Conservation (phyloP, 768 basidiomycete genomes). For the Leccinum arenicola region DNA sequence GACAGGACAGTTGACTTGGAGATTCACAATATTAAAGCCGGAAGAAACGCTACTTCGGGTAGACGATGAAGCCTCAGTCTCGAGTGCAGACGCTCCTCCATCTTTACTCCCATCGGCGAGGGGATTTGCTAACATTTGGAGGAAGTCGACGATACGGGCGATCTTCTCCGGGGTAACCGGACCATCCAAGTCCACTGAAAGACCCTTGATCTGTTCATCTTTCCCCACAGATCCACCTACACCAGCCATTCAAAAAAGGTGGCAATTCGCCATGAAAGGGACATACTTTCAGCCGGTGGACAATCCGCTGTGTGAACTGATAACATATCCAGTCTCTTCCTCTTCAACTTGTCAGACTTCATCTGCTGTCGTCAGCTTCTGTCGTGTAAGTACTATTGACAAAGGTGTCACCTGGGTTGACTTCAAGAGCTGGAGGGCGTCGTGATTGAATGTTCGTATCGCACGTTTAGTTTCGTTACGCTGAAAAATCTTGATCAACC, state of each 20-base stretch:
- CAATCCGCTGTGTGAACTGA: too few species aligned
- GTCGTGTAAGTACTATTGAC: too few species aligned
- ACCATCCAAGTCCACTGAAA: not conserved
- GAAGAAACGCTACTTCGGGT: not conserved
- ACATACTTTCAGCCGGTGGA: not conserved
- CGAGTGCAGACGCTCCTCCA: not conserved
- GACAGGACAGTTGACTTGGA: not conserved
- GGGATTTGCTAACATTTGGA: not conserved
- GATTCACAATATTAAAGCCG: not conserved
- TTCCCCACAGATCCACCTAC: not conserved
- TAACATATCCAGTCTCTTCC: too few species aligned
- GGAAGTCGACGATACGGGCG: not conserved
- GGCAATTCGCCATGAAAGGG: not conserved
- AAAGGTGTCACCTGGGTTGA: too few species aligned
- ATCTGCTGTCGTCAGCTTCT: too few species aligned
- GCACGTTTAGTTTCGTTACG: too few species aligned
- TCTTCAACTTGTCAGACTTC: too few species aligned
- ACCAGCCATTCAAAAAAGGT: not conserved
- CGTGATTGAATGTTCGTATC: too few species aligned
- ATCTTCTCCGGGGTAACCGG: not conserved
- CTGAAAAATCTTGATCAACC: too few species aligned
- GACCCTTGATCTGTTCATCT: not conserved
- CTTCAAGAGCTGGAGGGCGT: too few species aligned
- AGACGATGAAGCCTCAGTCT: not conserved
- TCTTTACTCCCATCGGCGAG: not conserved